Evolutionary conservation across 2,329 filamentous ascomycete genomes (phyloP), one percentile per base, ranked within the genome.

Genomic region (Neonectria punicea): DNA sequence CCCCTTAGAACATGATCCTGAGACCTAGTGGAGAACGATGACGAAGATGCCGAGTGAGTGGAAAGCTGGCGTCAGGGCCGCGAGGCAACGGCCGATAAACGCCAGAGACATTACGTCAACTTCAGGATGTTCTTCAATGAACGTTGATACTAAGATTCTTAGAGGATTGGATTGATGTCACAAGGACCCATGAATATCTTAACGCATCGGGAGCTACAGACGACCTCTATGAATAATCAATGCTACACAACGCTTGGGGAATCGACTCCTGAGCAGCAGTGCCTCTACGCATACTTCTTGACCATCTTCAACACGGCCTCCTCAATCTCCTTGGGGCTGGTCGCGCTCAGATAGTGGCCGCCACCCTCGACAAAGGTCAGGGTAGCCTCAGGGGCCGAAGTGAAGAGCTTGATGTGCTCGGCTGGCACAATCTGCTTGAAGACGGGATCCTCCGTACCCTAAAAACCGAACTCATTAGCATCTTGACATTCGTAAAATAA

Each of bases 331-430:
- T 79, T 78, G 13, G 83, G 83, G 69, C 79, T 83, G 3, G 84
- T 84, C 1, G 82, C 82, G 61, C 80, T 85, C 55, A 87, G 71
- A 66, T 85, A 86, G 69, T 87, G 85, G 2, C 79, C 77, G 2
- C 81, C 85, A 0, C 79, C 81, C 47, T 84, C 78, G 1, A 86
- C 70, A 53, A 82, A 73, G 0, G 77, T 78, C 30, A 86, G 66
- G 6, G 79, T 83, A 6, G 80, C 80, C 66, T 84, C 81, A 9
- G 78, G 77, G 3, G 84, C 80, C 0, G 77, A 77, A 0, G 80
- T 84, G 67, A 87, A 86, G 8, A 85, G 74, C 73, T 85, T 80
- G 66, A 86, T 85, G 30, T 87, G 83, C 71, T 86, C 83, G 10
- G 73, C 67, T 1, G 83, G 80, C 18, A 84, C 72, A 3, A 66